Evolutionary conservation across 176 grass and related monocot genomes (phyloP).

Genomic region (Saccharum spontaneum): DNA sequence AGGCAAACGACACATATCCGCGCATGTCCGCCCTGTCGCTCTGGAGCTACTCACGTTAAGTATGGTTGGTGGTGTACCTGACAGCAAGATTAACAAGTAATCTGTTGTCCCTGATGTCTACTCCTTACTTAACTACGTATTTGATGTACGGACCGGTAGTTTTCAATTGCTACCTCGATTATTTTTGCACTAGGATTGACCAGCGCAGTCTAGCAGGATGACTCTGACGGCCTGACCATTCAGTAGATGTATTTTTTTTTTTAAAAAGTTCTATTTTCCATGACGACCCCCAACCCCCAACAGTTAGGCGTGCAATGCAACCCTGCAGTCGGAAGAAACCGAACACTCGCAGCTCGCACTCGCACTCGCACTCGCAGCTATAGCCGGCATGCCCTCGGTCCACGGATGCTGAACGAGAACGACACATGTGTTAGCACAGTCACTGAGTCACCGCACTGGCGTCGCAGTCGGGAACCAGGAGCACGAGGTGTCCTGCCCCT

Average conservation of each 20-base stretch:
- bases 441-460: not conserved
- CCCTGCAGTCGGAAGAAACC: not conserved
- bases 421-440: not conserved
- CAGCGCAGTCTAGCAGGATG: not conserved
- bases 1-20: not conserved
- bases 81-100: not conserved
- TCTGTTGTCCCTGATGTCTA: not conserved
- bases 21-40: not conserved
- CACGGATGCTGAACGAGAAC: conserved; percentile 30
- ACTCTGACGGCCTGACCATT: not conserved
- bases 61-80: not conserved
- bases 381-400: not conserved
- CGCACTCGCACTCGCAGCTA: not conserved
- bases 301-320: not conserved
- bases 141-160: not conserved
- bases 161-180: conserved; percentile 3
- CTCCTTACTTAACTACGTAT: not conserved
- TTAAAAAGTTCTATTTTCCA: not conserved
- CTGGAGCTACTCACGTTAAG: not conserved
- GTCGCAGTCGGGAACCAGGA: conserved; percentile 12
- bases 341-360: not conserved
- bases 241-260: not conserved
- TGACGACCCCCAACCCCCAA: not conserved
- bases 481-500: not conserved
- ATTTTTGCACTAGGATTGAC: not conserved